Evolutionary conservation across 2,329 filamentous ascomycete genomes (phyloP), one percentile per base, ranked within the genome.

Genomic region (Sporothrix schenckii): DNA sequence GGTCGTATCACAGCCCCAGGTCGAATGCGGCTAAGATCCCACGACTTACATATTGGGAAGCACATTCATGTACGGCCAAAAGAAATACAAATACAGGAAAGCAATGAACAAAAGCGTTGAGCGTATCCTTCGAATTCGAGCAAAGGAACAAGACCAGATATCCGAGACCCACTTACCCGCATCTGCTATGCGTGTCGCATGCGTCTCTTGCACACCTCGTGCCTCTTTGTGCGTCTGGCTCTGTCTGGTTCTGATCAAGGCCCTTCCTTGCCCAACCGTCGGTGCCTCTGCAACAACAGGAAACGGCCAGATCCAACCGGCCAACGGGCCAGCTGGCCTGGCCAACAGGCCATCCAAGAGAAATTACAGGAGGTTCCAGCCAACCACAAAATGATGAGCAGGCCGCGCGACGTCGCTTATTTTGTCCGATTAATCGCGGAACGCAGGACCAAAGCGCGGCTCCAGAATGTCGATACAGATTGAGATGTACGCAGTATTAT

Each of bases 391-490:
- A 24, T 16, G 4, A 30, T 11, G 39, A 27, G 24, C 4, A 6
- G 11, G 27, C 21, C 58, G 58, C 58, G 39, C 34, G n/a, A 44
- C 47, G 56, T 69, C 68, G 68, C 58, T 65, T 69, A 34, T 47
- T 69, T 47, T 24, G 56, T 19, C 16, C 39, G 44, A 14, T 69
- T 47, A 69, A 30, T 65, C 68, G 68, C 68, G 30, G 41, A 65
- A 69, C 58, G 24, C 58, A 65, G 14, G 44, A 53, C 58, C 67
- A 52, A 19, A 58, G 44, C 66, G 53, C 41, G 41, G 52, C 52
- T 56, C 58, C 21, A 6, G 44, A 9, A 19, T 19, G 21, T 19
- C 13, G 16, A 50, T 34, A 11, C 52, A 52, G 21, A 30, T 30
- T 30, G 4, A 30, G 41, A 7, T 1, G 41, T 10, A 44, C 7